Conservation (phyloP, 768 basidiomycete genomes). For the Lactarius tabidus region DNA sequence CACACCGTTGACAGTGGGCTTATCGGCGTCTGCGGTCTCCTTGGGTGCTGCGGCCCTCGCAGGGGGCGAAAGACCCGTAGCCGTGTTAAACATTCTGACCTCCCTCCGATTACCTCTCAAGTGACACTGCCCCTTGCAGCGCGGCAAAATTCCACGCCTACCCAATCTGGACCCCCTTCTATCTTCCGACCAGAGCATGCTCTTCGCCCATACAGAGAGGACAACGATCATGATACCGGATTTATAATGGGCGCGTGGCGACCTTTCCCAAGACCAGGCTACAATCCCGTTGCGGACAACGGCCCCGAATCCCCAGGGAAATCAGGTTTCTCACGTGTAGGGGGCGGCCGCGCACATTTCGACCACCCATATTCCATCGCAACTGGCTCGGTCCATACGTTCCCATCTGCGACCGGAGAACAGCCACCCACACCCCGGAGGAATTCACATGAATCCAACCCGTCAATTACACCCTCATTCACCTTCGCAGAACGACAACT, state of each 20-base stretch:
- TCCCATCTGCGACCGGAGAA: conserved; percentile 61
- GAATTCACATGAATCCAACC: conserved; percentile 20
- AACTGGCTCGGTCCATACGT: conserved; percentile 30
- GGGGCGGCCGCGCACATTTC: conserved; percentile 83
- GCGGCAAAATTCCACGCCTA: conserved; percentile 32
- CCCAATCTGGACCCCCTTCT: conserved; percentile 58
- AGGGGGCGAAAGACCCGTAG: conserved; percentile 25
- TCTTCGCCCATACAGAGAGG: conserved; percentile 68
- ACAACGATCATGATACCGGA: conserved; percentile 74
- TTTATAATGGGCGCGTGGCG: conserved; percentile 97
- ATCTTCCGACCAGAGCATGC: conserved; percentile 80
- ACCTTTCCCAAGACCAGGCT: conserved; percentile 56
- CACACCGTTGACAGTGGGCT: conserved; percentile 82
- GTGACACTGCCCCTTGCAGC: conserved; percentile 21
- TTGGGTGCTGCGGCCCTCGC: conserved; percentile 61
- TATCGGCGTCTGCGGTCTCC: conserved; percentile 73
- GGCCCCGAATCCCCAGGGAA: conserved; percentile 28
- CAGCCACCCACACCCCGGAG: conserved; percentile 27
- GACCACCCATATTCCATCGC: conserved; percentile 81
- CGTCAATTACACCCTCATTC: conserved; percentile 25
- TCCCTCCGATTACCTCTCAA: conserved; percentile 14
- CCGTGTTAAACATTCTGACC: conserved; percentile 24
- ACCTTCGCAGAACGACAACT: conserved; percentile 27
- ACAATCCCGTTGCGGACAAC: conserved; percentile 40
- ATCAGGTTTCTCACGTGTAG: conserved; percentile 81